Evolutionary conservation across 495 filamentous ascomycete species (phyloP), one percentile per base, ranked within the genome.

Genomic region (Aspergillus kassunensis): DNA sequence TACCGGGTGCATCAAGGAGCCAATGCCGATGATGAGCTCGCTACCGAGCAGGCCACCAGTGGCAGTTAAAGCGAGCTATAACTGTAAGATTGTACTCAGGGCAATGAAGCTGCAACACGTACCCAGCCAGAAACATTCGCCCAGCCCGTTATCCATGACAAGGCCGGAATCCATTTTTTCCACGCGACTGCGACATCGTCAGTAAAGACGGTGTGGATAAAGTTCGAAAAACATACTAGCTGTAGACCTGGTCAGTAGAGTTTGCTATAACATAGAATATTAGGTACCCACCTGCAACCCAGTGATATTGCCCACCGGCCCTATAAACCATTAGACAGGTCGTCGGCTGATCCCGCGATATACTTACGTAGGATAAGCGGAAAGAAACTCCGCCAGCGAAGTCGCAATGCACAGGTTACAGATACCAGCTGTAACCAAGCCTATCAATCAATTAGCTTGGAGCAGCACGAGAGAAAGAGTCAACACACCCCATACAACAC

Each of bases 51-150:
- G 61, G 18, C 75, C 75, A 53, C 69, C 74, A 12, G 73, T 77
- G 11, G 76, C 75, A 20, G 74, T 71, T 36, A 79, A 55, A 9
- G 75, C 73, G 36, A 86, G 79, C 84, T 83, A 83, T 4, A 79
- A n/a, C 19, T 11, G 23, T 45, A 21, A 45, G 43, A 20, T 23
- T 19, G 4, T 33, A 20, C 18, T 42, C 11, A 11, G n/a, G 11
- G 11, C 43, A 25, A n/a, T 9, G 11, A 7, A 18, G 44, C 8
- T 20, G 13, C 13, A 6, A 40, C 25, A 42, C 55, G 34, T 36
- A 89, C 85, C 86, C 86, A 89, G 15, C 84, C 87, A 25, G 81
- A 80, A 24, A 84, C 80, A 62, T 87, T 89, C 51, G 89, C 81
- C 86, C 86, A 90, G 9, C 87, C 87, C 0, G 84, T 87, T 25